Base-by-base conservation (phyloP, 306 rosid genomes). In the Rosa lucieae region DNA sequence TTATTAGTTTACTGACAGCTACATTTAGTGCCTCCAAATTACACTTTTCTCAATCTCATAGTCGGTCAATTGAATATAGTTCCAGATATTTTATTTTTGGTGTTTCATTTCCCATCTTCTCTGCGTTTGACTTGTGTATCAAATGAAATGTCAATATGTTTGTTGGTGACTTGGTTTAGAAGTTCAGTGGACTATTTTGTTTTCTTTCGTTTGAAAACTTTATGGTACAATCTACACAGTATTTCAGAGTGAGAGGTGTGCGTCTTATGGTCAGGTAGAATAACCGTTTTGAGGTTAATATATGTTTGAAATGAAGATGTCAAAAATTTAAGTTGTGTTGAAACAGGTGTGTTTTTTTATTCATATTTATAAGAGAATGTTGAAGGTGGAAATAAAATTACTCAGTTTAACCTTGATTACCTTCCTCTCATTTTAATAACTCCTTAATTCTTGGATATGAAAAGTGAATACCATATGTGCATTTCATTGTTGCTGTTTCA, bases 231-330 rank as follows among this genome's bases (percentile, higher is more conserved):
- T 5, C 49, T 14, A 10, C 47, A 18, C 23, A 4, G 51, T 13
- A 39, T 56, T 53, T 53, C 37, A 20, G 77, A 37, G 67, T 53
- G 10, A 55, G 40, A 74, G 67, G 26, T 2, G 77, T n/a, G 77
- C 40, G 3, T 53, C 37, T 52, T 29, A 53, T 74, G 7, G 13
- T 56, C 46, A 55, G 1, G 21, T 40, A 56, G 67, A 74, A n/a
- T n/a, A 39, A 8, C 5, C 18, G 4, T 74, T 58, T 7, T 42
- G 32, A 21, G 23, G 51, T 74, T 29, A 6, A n/a, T 11, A 14
- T 48, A 5, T 59, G 15, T 23, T 8, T 58, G 11, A 56, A 58
- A 58, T 32, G 7, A 74, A 43, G 77, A 40, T 43, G 17, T n/a
- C 18, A 53, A n/a, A 55, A 17, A 32, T 39, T 55, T 18, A 53